Percentiles rank a stretch among this genome's conserved stretches.
phyloP scores from a whole-genome alignment of 2,329 filamentous ascomycete genomes.

The Arthrobotrys musiformis region DNA sequence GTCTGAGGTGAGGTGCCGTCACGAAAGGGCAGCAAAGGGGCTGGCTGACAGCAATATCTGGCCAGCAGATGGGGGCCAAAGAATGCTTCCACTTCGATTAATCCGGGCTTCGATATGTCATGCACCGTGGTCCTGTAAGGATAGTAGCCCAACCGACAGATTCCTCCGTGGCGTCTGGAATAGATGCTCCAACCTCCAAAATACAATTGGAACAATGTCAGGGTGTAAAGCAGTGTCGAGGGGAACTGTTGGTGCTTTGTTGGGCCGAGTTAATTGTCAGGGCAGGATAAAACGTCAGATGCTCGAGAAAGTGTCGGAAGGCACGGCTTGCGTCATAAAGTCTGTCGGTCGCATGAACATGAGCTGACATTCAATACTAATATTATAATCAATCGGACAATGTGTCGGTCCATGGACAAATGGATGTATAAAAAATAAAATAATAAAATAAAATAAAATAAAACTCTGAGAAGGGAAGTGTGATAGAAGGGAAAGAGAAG shows the following conservation, averaged over 20 bases:
- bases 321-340: conserved; percentile 21
- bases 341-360: conserved; percentile 16
- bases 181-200: background rate
- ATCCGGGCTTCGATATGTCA: conserved; percentile 4
- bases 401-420: background rate
- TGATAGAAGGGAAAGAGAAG: background rate
- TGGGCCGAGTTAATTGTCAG: background rate
- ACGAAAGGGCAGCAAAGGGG: conserved; percentile 1
- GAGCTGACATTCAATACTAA: conserved; percentile 7
- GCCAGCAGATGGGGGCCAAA: conserved; percentile 3
- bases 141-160: background rate
- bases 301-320: conserved; percentile 42
- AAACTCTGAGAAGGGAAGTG: background rate
- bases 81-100: conserved; percentile 9
- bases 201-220: background rate
- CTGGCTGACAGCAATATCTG: background rate
- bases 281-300: conserved; percentile 44
- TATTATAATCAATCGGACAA: background rate
- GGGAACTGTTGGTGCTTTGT: background rate
- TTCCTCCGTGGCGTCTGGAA: background rate
- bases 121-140: too few relatives aligned
- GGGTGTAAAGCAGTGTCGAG: background rate
- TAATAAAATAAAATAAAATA: background rate
- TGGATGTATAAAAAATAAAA: background rate
- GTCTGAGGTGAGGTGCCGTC: conserved; percentile 1